Base-by-base conservation (phyloP, 345 rosid genomes). In the Eucalyptus pumila region DNA sequence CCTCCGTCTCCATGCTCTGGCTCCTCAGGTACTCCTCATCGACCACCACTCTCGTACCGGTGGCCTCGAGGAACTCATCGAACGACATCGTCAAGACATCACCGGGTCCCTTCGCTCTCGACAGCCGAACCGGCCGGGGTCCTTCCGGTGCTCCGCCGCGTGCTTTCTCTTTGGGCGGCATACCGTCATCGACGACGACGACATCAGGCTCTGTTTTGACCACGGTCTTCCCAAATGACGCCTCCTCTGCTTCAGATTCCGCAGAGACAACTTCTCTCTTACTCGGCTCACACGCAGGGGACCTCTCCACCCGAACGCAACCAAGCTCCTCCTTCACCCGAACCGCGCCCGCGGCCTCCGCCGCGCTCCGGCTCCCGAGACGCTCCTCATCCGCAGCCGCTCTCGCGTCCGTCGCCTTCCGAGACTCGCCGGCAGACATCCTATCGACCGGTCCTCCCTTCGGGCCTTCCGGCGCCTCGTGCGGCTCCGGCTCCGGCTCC, bases 41-140 rank as follows among this genome's bases (percentile, higher is more conserved):
- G 16, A 72, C 86, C 87, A 86, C 80, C 87, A 91, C 91, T 86
- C 49, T 90, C 21, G 90, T 51, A 87, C 67, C 80, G 11, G 88
- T 86, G 11, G 48, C 89, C 80, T 89, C 14, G 87, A 87, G 87
- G 87, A 89, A 88, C 81, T 91, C 92, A 50, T 90, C 89, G 67
- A 90, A 90, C 42, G 91, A 85, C 89, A 62, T 90, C 50, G 34
- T 86, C 52, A 90, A 40, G 3, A 37, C 42, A 76, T 76, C 45
- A 76, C 42, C 14, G 2, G 47, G 14, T 37, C 47, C 81, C 81
- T 37, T 3, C 14, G 12, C 14, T 72, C 0, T 21, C 45, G 81
- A 37, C 26, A 8, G 81, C 81, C 81, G 81, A 37, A 72, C 45
- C 81, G 40, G 14, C 81, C 1, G 45, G 81, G 81, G 44, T 0